Evolutionary conservation across 305 asterid genomes (phyloP).

Genomic region (Fraxinus xanthoxyloides): DNA sequence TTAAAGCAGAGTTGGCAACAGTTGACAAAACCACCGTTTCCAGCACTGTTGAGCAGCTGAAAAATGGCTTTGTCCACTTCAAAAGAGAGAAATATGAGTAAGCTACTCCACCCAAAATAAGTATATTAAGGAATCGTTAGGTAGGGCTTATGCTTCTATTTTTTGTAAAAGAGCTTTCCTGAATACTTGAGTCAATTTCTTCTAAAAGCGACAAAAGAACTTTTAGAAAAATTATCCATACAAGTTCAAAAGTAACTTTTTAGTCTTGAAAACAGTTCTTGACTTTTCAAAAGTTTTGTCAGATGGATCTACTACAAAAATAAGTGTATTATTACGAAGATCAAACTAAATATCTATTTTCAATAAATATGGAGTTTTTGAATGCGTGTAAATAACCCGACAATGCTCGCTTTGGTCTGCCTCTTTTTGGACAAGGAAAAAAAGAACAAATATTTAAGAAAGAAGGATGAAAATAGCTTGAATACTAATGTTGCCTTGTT

Average conservation of each 20-base stretch:
- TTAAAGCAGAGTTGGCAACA: slow-evolving; percentile 62
- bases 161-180: background rate
- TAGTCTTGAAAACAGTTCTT: background rate
- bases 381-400: background rate
- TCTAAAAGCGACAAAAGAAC: background rate
- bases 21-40: slow-evolving; percentile 36
- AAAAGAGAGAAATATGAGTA: slow-evolving; percentile 89
- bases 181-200: no score
- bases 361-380: background rate
- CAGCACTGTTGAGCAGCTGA: slow-evolving; percentile 58
- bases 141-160: background rate
- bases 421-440: background rate
- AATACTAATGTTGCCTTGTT: background rate
- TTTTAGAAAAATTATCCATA: background rate
- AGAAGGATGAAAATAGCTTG: background rate
- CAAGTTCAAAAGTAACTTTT: background rate
- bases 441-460: background rate
- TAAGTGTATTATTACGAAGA: background rate
- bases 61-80: slow-evolving; percentile 73
- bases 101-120: slow-evolving; percentile 19
- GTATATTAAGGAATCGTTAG: background rate
- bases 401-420: background rate
- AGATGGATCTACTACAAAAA: background rate
- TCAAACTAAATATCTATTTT: background rate
- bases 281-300: background rate